Percentiles rank a stretch among this genome's conserved stretches.
phyloP scores from a whole-genome alignment of 305 asterid genomes.

The Fraxinus greggii region DNA sequence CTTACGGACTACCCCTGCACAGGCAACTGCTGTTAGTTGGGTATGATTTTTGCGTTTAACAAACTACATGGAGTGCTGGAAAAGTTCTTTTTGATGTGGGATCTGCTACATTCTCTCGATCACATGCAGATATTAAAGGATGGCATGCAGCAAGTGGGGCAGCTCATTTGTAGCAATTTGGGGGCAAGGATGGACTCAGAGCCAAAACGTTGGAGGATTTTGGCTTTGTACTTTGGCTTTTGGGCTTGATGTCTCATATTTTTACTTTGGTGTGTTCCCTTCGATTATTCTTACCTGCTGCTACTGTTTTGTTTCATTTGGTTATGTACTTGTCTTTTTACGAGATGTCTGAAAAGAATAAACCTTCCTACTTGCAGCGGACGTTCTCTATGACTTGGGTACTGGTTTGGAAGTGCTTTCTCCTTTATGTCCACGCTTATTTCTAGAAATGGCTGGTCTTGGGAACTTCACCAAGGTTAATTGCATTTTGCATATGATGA shows the following conservation, averaged over 20 bases:
- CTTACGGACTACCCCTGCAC: slow-evolving; percentile 93
- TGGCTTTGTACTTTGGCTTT: slow-evolving; percentile 50
- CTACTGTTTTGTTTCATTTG: background rate
- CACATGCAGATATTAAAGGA: slow-evolving; percentile 74
- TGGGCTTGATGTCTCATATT: background rate
- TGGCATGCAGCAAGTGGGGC: slow-evolving; percentile 93
- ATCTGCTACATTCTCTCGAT: slow-evolving; percentile 22
- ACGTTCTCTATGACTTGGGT: slow-evolving; percentile 86
- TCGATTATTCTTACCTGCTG: background rate
- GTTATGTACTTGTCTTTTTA: slow-evolving; percentile 8
- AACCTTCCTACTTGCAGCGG: slow-evolving; percentile 63
- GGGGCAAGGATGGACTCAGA: slow-evolving; percentile 99
- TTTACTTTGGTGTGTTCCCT: background rate
- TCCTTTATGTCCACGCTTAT: slow-evolving; percentile 90
- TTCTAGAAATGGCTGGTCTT: slow-evolving; percentile 96
- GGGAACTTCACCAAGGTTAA: slow-evolving; percentile 92
- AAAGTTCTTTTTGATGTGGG: slow-evolving; percentile 13
- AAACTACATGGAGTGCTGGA: slow-evolving; percentile 2
- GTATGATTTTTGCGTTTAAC: slow-evolving; percentile 39
- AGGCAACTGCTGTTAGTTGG: slow-evolving; percentile 98
- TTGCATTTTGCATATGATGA: slow-evolving; percentile 13
- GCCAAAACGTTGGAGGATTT: slow-evolving; percentile 88
- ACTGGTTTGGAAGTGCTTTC: slow-evolving; percentile 88
- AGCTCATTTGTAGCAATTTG: slow-evolving; percentile 87
- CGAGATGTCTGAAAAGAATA: slow-evolving; percentile 14